Evolutionary conservation across 164 flowering plant species (phyloP), one percentile per base, ranked within the genome.

Genomic region (Sextonia rubra): DNA sequence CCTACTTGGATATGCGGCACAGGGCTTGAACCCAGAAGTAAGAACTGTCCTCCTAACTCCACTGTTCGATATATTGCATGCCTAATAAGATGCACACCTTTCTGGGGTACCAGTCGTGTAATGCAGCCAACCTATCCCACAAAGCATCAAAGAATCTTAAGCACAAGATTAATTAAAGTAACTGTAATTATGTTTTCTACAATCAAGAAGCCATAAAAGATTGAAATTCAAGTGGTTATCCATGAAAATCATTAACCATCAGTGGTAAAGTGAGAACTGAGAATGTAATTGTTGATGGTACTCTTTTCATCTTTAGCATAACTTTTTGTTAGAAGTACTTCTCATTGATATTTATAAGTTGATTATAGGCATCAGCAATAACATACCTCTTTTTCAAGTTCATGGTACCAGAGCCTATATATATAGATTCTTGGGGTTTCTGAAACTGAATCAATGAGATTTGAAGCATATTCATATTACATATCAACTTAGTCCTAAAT

Each of bases 21-120:
- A 4, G 99, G 99, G 80, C 99, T 95, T 70, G 99, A 93, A 78
- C 99, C 99, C 75, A 95, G 87, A 72, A 95, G 97, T 69, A 95
- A 84, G 86, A 93, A 95, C 75, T 95, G 99, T 71, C 99, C 99
- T 69, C 96, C 99, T 60, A 92, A 80, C 76, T 95, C 99, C 85
- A 91, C 24, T 64, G 96, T 92, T 76, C 90, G 81, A 74, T 89
- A 93, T 66, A 95, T 88, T 56, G 99, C 98, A 86, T 95, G 97
- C 76, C 98, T 86, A 71, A 95, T 95, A 30, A 95, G 98, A 85
- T 95, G 98, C 18, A 93, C 92, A 67, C 99, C 99, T 78, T 95
- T 95, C 73, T 95, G 99, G 25, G 99, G 98, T 49, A 92, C 99
- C 87, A 95, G 79, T 76, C 99, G 88, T 67, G 99, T 90, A 72